Percentiles rank a stretch among this genome's conserved stretches.
These are phyloP conservation scores for Fraxinus xanthoxyloides DNA, from an alignment of 305 asterid species.

Conservation along the genomic window DNA sequence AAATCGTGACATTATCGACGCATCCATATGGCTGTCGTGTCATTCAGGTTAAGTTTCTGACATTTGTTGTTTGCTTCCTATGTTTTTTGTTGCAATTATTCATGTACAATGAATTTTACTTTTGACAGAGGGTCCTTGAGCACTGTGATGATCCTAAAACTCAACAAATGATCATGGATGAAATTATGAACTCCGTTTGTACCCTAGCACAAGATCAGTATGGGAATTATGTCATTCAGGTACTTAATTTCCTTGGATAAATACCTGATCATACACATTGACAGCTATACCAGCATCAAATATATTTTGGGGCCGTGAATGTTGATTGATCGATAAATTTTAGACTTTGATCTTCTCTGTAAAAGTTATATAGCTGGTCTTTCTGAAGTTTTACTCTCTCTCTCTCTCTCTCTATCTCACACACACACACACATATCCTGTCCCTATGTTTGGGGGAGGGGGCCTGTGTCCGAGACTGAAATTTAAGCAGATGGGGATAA, in stretches of 20 bases:
- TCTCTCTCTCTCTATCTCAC: too few relatives aligned
- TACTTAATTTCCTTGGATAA: conserved; percentile 14
- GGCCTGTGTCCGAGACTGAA: not conserved
- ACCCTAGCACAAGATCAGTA: conserved; percentile 77
- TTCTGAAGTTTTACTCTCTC: not conserved
- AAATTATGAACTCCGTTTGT: conserved; percentile 66
- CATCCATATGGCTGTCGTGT: conserved; percentile 95
- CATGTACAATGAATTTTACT: not conserved
- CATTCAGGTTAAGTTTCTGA: conserved; percentile 59
- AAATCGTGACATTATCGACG: conserved; percentile 66
- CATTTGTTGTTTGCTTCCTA: not conserved
- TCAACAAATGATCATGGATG: conserved; percentile 63
- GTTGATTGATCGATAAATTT: not conserved
- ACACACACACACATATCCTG: too few relatives aligned
- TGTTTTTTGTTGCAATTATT: conserved; percentile 8
- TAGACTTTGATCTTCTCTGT: not conserved
- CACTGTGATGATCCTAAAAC: conserved; percentile 62
- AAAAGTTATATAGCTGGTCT: not conserved
- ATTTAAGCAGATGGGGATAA: not conserved
- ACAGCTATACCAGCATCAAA: not conserved
- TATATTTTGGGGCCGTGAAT: not conserved
- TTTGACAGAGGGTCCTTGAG: conserved; percentile 77
- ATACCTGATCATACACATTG: not conserved
- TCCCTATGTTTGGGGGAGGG: not conserved
- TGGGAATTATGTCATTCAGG: conserved; percentile 81